Percentiles rank a stretch among this genome's conserved stretches.
Evolutionary conservation across 495 filamentous ascomycete genomes (phyloP).

Genomic region (Gamarada debralockiae): DNA sequence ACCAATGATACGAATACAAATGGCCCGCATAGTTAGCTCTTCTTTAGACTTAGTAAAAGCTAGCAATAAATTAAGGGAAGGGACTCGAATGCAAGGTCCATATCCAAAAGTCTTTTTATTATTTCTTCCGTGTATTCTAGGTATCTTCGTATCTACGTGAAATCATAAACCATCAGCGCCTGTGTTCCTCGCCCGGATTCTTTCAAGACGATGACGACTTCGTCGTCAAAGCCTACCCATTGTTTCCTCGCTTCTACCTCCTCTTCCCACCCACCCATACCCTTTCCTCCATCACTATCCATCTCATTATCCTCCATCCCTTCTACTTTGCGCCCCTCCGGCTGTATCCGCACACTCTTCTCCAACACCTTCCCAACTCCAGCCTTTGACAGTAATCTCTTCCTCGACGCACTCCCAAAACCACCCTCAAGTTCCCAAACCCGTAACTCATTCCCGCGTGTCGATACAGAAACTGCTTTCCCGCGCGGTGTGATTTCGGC

Average conservation of each 20-base stretch:
- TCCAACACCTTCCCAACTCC: slow-evolving; percentile 20
- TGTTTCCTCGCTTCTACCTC: slow-evolving; percentile 37
- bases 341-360: slow-evolving; percentile 55
- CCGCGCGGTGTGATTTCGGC: slow-evolving; percentile 84
- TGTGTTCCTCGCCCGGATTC: slow-evolving; percentile 64
- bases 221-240: slow-evolving; percentile 91
- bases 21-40: too few species aligned
- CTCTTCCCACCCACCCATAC: slow-evolving; percentile 9
- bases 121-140: too few species aligned
- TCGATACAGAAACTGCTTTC: slow-evolving; percentile 86
- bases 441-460: slow-evolving; percentile 77
- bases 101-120: too few species aligned
- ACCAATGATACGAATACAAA: too few species aligned
- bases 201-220: slow-evolving; percentile 82
- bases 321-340: slow-evolving; percentile 20
- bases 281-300: not conserved
- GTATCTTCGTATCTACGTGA: slow-evolving; percentile 60
- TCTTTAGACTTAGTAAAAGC: too few species aligned
- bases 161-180: slow-evolving; percentile 86
- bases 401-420: slow-evolving; percentile 23
- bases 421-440: slow-evolving; percentile 92
- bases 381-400: slow-evolving; percentile 1
- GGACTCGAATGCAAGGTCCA: too few species aligned
- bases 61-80: too few species aligned
- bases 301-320: not conserved